Percentiles rank a stretch among this genome's conserved stretches.
Evolutionary conservation across 306 rosid species (phyloP).

Genomic region (Medicago ruthenica): DNA sequence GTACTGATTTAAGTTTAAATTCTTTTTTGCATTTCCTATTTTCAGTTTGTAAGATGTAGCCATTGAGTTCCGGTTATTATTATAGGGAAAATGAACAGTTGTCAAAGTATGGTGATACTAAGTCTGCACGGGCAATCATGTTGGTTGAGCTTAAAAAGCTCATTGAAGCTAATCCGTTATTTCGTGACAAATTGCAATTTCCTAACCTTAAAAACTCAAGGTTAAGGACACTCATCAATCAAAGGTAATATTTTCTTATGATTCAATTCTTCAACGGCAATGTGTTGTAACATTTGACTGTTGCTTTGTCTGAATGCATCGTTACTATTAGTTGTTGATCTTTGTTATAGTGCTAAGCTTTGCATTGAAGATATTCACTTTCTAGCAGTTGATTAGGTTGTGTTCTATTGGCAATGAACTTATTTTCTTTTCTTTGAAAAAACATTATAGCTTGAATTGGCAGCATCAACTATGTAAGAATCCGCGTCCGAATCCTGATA

Average conservation of each 20-base stretch:
- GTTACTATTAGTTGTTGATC: background rate
- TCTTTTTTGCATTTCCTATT: background rate
- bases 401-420: conserved; percentile 26
- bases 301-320: background rate
- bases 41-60: conserved; percentile 9
- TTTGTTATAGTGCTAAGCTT: conserved; percentile 4
- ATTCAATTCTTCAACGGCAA: too few relatives aligned
- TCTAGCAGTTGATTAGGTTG: background rate
- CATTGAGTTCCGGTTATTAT: conserved; percentile 37
- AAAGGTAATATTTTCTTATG: conserved; percentile 62
- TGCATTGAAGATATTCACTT: background rate
- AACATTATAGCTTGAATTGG: conserved; percentile 88
- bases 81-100: conserved; percentile 91
- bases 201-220: conserved; percentile 95
- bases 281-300: too few relatives aligned
- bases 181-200: conserved; percentile 96
- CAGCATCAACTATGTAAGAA: conserved; percentile 98
- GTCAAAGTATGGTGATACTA: conserved; percentile 97
- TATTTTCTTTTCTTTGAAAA: conserved; percentile 24
- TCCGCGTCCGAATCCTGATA: conserved; percentile 99
- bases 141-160: conserved; percentile 97
- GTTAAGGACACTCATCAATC: conserved; percentile 93
- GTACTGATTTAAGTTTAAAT: conserved; percentile 47
- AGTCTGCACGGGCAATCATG: conserved; percentile 97
- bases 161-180: conserved; percentile 94